These are phyloP conservation scores for Chlorella sp. DNA, from an alignment of 139 green algal genomes.

Conservation along the genomic window DNA sequence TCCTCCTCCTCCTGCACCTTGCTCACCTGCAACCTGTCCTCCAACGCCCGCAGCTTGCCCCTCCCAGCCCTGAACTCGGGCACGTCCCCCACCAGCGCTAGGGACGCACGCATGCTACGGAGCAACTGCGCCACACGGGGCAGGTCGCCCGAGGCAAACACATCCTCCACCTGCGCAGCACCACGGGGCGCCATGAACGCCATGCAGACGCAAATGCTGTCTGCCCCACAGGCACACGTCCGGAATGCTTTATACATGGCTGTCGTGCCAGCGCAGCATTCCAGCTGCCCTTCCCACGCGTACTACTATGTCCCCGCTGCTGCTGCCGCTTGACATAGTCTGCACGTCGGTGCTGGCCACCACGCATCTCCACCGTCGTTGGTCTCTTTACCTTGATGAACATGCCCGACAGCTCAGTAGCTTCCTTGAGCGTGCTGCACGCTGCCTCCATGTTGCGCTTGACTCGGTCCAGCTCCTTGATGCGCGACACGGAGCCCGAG, in stretches of 20 bases:
- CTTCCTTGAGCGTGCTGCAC: constrained; percentile 79
- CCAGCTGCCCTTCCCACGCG: no score
- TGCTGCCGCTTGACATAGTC: no score
- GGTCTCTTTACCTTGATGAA: constrained; percentile 73
- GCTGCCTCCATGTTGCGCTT: constrained; percentile 79
- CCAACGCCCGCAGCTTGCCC: constrained; percentile 51
- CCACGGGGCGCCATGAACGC: no score
- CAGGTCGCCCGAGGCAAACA: constrained; percentile 71
- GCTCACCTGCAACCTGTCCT: constrained; percentile 68
- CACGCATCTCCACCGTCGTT: no score
- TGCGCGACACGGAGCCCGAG: constrained; percentile 8
- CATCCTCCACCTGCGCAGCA: constrained; percentile 49
- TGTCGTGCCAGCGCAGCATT: no score
- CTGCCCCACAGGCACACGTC: no score
- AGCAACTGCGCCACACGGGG: constrained; percentile 70
- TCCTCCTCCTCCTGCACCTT: constrained; percentile 48
- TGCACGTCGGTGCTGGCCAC: no score
- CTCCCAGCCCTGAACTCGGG: constrained; percentile 63
- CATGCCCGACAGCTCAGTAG: constrained; percentile 75
- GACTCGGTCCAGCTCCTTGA: constrained; percentile 53
- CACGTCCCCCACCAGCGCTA: constrained; percentile 60
- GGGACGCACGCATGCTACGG: constrained; percentile 64
- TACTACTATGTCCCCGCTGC: no score
- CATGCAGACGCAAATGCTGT: no score
- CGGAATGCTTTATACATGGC: no score